Evolutionary conservation across 225 moss, liverwort and hornwort genomes (phyloP).

Genomic region (Neckera pumila): DNA sequence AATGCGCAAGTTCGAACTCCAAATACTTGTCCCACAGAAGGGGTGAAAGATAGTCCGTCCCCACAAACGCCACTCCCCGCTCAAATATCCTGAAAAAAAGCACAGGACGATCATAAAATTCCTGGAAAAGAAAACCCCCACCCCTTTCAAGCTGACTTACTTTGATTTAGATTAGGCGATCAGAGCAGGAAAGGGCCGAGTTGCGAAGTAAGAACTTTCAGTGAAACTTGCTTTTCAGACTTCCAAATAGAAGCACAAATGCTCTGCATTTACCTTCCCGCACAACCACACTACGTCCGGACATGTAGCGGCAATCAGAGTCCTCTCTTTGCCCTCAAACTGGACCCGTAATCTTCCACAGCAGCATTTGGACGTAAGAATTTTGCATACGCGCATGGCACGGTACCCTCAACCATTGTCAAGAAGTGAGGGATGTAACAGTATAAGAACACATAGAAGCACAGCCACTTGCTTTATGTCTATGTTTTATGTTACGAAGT

Average conservation of each 20-base stretch:
- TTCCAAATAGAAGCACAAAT: conserved; percentile 99
- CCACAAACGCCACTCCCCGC: conserved; percentile 77
- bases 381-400: conserved; percentile 78
- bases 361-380: conserved; percentile 99
- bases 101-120: conserved; percentile 4
- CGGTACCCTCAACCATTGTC: conserved; percentile 80
- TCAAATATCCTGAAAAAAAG: conserved; percentile 80
- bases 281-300: conserved; percentile 98
- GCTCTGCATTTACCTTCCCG: conserved; percentile 99
- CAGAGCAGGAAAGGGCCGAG: conserved; percentile 89
- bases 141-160: conserved; percentile 51
- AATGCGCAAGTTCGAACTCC: conserved; percentile 69
- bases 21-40: conserved; percentile 93
- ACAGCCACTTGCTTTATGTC: conserved; percentile 42
- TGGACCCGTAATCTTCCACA: conserved; percentile 99
- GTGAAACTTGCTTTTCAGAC: conserved; percentile 99
- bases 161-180: conserved; percentile 89
- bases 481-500: conserved; percentile 40
- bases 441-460: conserved; percentile 25
- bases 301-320: conserved; percentile 99
- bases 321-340: conserved; percentile 99
- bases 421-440: conserved; percentile 55
- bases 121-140: conserved; percentile 5
- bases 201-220: conserved; percentile 99
- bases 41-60: conserved; percentile 72